Percentiles rank a stretch among this genome's conserved stretches.
These are phyloP conservation scores for Aquilaria yunnanensis DNA, from an alignment of 345 rosid genomes.

Conservation along the genomic window DNA sequence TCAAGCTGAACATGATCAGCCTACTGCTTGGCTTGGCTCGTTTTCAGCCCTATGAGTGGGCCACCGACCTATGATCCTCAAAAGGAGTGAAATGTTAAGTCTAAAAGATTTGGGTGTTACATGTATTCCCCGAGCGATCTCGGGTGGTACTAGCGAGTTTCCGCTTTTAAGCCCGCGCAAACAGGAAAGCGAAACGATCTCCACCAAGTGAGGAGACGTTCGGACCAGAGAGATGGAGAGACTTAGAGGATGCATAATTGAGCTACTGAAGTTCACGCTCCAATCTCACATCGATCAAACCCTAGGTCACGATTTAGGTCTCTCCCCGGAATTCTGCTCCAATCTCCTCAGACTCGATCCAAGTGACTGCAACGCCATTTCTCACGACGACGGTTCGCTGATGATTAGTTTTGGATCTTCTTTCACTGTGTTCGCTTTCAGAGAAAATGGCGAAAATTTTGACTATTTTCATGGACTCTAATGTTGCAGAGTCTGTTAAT, in stretches of 20 bases:
- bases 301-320: constrained; percentile 26
- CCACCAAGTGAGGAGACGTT: too few relatives aligned
- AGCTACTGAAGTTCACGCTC: constrained; percentile 38
- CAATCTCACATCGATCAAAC: constrained; percentile 21
- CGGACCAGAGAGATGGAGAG: constrained; percentile 20
- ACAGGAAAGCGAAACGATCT: too few relatives aligned
- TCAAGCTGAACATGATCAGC: too few relatives aligned
- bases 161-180: too few relatives aligned
- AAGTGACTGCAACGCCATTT: not conserved
- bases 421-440: not conserved
- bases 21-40: too few relatives aligned
- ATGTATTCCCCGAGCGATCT: too few relatives aligned
- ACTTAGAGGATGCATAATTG: constrained; percentile 30
- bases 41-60: too few relatives aligned
- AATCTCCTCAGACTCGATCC: constrained; percentile 27
- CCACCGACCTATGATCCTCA: too few relatives aligned
- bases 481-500: constrained; percentile 20
- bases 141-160: too few relatives aligned
- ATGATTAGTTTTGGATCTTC: constrained; percentile 4
- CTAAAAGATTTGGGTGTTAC: too few relatives aligned
- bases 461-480: not conserved
- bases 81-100: too few relatives aligned
- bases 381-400: not conserved
- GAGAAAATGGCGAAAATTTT: too few relatives aligned
- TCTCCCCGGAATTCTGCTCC: constrained; percentile 40